These are phyloP conservation scores for Cenococcum geophilum DNA, from an alignment of 495 filamentous ascomycete genomes.

Conservation along the genomic window DNA sequence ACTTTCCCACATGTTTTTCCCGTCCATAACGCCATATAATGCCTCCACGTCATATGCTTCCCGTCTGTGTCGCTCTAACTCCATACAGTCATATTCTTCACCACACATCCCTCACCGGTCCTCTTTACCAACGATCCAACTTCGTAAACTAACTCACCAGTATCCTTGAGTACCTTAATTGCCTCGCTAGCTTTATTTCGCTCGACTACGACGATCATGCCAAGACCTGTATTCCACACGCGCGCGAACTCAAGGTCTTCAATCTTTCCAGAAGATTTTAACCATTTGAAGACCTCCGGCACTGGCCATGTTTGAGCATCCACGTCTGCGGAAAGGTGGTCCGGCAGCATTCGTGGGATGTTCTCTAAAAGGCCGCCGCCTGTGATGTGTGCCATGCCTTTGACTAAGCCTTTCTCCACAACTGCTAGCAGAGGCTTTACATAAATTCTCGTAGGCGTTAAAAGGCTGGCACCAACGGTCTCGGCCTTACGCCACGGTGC, in stretches of 20 bases:
- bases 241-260: constrained; percentile 68
- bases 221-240: constrained; percentile 90
- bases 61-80: constrained; percentile 22
- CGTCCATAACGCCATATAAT: neutral
- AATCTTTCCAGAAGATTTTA: constrained; percentile 71
- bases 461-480: constrained; percentile 62
- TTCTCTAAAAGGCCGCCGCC: constrained; percentile 90
- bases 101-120: constrained; percentile 57
- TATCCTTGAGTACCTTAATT: constrained; percentile 47
- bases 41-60: neutral
- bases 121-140: constrained; percentile 61
- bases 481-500: constrained; percentile 63
- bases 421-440: constrained; percentile 44
- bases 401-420: constrained; percentile 53
- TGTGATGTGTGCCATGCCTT: constrained; percentile 93
- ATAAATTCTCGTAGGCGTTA: constrained; percentile 49
- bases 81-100: constrained; percentile 70
- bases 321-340: constrained; percentile 65
- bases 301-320: constrained; percentile 65
- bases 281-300: constrained; percentile 75
- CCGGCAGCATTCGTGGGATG: constrained; percentile 84
- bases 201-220: constrained; percentile 81
- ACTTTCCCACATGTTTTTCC: constrained; percentile 60
- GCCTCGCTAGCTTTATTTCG: constrained; percentile 50
- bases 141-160: constrained; percentile 71